A percentile compares a stretch with the other conserved stretches of the same genome.
Evolutionary conservation across 2,329 filamentous ascomycete genomes (phyloP).

Genomic region (Thelonectria olida): DNA sequence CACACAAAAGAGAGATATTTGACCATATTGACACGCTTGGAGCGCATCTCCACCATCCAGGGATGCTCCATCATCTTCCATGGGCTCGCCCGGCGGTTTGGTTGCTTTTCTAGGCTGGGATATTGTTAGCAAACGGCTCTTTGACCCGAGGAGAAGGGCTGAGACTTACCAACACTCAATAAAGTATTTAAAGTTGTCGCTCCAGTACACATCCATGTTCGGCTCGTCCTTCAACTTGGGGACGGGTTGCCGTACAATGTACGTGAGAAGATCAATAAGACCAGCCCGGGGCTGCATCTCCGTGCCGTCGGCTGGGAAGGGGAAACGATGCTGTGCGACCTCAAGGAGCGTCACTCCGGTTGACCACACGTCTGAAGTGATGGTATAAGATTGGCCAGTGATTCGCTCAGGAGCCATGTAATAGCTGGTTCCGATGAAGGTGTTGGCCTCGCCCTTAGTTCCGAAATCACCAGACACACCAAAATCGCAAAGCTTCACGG

Average conservation of each 20-base stretch:
- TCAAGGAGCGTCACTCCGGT: slow-evolving; percentile 96
- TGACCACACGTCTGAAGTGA: slow-evolving; percentile 98
- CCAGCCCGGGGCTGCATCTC: slow-evolving; percentile 94
- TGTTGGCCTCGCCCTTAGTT: slow-evolving; percentile 98
- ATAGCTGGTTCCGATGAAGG: slow-evolving; percentile 98
- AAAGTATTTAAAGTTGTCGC: slow-evolving; percentile 98
- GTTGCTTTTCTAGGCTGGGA: slow-evolving; percentile 89
- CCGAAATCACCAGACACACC: slow-evolving; percentile 98
- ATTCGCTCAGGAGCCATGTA: slow-evolving; percentile 99
- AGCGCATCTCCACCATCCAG: slow-evolving; percentile 97
- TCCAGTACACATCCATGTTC: slow-evolving; percentile 90
- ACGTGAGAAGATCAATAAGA: slow-evolving; percentile 93
- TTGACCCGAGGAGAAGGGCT: background rate
- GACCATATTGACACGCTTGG: slow-evolving; percentile 97
- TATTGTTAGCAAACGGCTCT: slow-evolving; percentile 33
- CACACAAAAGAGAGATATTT: slow-evolving; percentile 94
- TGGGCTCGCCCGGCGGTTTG: slow-evolving; percentile 84
- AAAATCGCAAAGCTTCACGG: slow-evolving; percentile 98
- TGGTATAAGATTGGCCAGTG: slow-evolving; percentile 96
- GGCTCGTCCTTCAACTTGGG: slow-evolving; percentile 96
- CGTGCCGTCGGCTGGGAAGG: slow-evolving; percentile 95
- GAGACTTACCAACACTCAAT: slow-evolving; percentile 94
- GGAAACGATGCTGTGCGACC: slow-evolving; percentile 98
- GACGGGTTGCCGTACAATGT: slow-evolving; percentile 95
- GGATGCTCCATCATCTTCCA: slow-evolving; percentile 99